Evolutionary conservation across 305 asterid genomes (phyloP).

Genomic region (Rubia peregrina): DNA sequence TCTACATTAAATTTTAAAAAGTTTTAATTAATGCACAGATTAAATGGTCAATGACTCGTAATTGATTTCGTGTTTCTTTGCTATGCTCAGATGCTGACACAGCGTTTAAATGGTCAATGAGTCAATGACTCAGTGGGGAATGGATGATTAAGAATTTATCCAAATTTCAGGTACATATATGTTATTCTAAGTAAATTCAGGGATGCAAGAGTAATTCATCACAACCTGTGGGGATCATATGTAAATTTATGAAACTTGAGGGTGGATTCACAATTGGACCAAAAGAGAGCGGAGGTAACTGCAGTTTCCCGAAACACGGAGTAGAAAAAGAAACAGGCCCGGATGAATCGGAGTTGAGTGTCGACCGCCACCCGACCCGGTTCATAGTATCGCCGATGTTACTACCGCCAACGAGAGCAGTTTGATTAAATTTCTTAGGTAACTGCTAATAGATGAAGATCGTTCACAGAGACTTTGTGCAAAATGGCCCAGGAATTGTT

Average conservation of each 20-base stretch:
- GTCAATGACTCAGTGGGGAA: too few species aligned
- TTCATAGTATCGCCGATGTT: not conserved
- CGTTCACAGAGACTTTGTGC: constrained; percentile 47
- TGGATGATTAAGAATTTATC: too few species aligned
- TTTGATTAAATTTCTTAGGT: not conserved
- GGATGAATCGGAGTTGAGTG: not conserved
- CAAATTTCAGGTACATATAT: too few species aligned
- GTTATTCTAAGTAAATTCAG: too few species aligned
- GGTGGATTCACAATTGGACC: not conserved
- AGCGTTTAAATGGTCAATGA: too few species aligned
- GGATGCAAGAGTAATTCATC: too few species aligned
- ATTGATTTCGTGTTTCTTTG: too few species aligned
- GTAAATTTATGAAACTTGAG: not conserved
- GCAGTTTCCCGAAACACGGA: not conserved
- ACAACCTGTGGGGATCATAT: not conserved
- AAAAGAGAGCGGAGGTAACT: not conserved
- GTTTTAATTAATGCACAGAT: too few species aligned
- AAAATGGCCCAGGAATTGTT: constrained; percentile 78
- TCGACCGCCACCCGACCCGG: not conserved
- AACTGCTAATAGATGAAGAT: constrained; percentile 40
- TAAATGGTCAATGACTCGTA: too few species aligned
- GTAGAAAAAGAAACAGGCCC: not conserved
- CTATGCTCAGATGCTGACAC: too few species aligned
- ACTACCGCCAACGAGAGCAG: not conserved
- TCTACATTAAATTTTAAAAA: too few species aligned